phyloP scores from a whole-genome alignment of 371 early-diverging fungal genomes.

The Lichtheimia corymbifera region DNA sequence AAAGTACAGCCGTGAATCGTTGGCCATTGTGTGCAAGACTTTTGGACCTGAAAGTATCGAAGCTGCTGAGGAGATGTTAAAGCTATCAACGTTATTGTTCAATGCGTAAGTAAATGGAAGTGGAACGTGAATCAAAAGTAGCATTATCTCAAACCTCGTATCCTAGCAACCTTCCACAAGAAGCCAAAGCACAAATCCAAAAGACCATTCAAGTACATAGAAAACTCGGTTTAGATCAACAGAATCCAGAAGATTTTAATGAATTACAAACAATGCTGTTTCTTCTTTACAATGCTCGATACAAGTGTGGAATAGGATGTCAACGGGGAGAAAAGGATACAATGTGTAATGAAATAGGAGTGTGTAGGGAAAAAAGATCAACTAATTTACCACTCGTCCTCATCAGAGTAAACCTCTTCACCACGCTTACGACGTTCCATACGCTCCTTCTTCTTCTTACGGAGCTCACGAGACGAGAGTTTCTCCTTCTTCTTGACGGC shows the following conservation, averaged over 20 bases:
- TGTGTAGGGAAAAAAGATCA: background rate
- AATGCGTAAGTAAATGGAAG: constrained; percentile 1
- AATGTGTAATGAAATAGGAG: background rate
- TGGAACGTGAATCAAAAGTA: background rate
- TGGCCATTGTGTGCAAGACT: constrained; percentile 15
- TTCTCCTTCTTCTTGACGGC: constrained; percentile 51
- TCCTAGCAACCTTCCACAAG: background rate
- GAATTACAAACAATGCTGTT: constrained; percentile 4
- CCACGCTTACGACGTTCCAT: constrained; percentile 61
- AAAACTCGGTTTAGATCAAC: constrained; percentile 7
- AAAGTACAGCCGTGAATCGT: constrained; percentile 18
- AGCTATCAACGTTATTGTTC: constrained; percentile 22
- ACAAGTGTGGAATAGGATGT: background rate
- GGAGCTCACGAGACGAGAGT: constrained; percentile 50
- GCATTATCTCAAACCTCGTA: background rate
- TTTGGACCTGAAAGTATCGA: constrained; percentile 32
- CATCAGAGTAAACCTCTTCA: constrained; percentile 54
- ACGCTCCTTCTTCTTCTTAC: constrained; percentile 62
- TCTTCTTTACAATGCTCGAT: too few relatives aligned
- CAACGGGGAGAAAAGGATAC: background rate
- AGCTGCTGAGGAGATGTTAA: constrained; percentile 34
- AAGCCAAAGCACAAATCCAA: background rate
- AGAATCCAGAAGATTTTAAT: constrained; percentile 5
- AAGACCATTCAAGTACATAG: constrained; percentile 6
- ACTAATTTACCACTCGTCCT: constrained; percentile 40